These are phyloP conservation scores for Symbiotaphrina buchneri DNA, from an alignment of 495 filamentous ascomycete genomes.

Conservation along the genomic window DNA sequence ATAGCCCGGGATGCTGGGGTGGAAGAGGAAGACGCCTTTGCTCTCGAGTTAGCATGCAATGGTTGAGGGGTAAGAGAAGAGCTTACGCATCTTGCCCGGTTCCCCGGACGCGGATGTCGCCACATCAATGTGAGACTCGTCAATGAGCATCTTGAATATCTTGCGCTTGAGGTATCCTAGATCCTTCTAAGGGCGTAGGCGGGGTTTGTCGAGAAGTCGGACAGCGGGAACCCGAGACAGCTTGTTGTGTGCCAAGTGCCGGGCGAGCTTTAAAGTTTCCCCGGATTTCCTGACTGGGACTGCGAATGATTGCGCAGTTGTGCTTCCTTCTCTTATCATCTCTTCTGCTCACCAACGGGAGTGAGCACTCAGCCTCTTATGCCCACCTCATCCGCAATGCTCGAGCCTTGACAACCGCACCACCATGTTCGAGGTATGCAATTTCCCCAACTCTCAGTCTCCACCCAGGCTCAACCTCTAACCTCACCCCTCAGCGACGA, in stretches of 20 bases:
- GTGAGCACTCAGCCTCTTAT: no score
- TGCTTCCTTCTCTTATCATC: background rate
- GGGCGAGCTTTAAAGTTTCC: no score
- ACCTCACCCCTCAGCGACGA: no score
- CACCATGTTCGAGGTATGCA: no score
- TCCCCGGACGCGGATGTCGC: constrained; percentile 37
- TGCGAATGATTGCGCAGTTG: background rate
- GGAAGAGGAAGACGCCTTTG: constrained; percentile 70
- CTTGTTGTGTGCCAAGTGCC: no score
- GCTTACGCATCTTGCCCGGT: constrained; percentile 35
- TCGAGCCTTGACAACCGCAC: no score
- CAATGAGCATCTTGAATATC: constrained; percentile 31
- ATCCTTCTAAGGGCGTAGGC: background rate
- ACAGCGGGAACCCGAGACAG: no score
- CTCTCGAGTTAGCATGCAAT: background rate
- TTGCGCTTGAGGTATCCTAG: background rate
- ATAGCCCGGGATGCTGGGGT: constrained; percentile 64
- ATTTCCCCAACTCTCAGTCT: no score
- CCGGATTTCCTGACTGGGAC: no score
- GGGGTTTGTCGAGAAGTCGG: background rate
- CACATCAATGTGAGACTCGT: constrained; percentile 44
- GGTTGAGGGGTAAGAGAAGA: background rate
- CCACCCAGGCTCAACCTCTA: no score
- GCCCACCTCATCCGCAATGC: no score
- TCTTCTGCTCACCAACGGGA: no score